Base-by-base conservation (phyloP, 2,329 filamentous ascomycete species). In the Aspergillus unguis region DNA sequence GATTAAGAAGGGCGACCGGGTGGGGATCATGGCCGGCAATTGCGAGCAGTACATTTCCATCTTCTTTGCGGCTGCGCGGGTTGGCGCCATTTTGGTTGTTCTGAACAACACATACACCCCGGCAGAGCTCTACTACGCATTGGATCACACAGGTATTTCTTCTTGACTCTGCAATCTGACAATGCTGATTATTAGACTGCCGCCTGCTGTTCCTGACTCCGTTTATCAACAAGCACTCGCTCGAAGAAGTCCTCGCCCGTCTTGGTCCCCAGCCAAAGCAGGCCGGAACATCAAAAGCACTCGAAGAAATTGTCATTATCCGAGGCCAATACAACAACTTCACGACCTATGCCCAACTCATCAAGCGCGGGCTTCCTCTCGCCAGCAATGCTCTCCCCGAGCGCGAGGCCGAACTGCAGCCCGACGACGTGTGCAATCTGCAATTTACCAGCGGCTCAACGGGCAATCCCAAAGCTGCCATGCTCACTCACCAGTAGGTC, bases 91-190 rank as follows among this genome's bases (percentile, higher is more conserved):
- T 42, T 75, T 91, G 48, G 87, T 91, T 28, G 89, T 91, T 41
- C 75, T 92, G 59, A 92, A 92, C 73, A 92, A 90, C 71, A 92
- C 87, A 0, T 92, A 92, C 66, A 92, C 88, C 1, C 79, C 85
- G 2, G 82, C 80, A 1, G 88, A 92, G 71, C 84, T 86, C 44
- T 79, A 84, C 66, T 86, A 87, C 68, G 88, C 85, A 7, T 70
- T 92, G 28, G 79, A 80, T 50, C 88, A 90, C 64, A 84, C 86
- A 11, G 83, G 85, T 86, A 71, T 33, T n/a, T 25, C 1, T 54
- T 37, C 11, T n/a, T 37, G 11, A 6, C 17, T 37, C 11, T n/a
- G 10, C 3, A 10, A 3, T 37, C 8, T n/a, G 11, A 37, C 6
- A 5, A 38, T 11, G n/a, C 6, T 25, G n/a, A 4, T 41, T 17